Conservation (phyloP, 2,329 filamentous ascomycete species). For the Paracamarosporium sp. region DNA sequence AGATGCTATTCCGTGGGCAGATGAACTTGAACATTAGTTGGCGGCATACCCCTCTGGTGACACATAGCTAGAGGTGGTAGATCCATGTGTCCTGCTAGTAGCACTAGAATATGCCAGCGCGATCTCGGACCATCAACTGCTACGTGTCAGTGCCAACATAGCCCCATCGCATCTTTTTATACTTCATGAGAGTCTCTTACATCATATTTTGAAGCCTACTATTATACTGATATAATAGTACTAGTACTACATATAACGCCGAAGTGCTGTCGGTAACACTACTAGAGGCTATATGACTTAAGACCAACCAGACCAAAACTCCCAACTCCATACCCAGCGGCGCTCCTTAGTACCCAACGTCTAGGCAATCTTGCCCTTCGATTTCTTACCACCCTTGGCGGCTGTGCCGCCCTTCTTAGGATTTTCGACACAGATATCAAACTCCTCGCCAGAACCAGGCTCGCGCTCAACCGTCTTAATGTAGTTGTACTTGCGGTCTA, state of each 20-base stretch:
- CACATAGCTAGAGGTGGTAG: no score
- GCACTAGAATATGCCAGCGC: no score
- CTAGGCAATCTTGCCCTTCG: background rate
- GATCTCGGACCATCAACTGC: no score
- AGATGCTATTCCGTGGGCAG: no score
- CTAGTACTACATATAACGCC: background rate
- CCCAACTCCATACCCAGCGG: background rate
- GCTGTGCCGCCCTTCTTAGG: background rate
- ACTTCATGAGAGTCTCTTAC: no score
- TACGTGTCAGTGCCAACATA: no score
- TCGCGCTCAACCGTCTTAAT: slow-evolving; percentile 6
- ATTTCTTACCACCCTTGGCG: background rate
- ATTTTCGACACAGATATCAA: background rate
- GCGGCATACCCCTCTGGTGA: no score
- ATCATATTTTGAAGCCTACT: background rate
- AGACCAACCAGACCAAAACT: background rate
- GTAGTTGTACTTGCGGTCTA: slow-evolving; percentile 9
- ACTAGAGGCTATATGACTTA: background rate
- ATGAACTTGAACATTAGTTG: no score
- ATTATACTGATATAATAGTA: background rate
- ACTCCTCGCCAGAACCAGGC: slow-evolving; percentile 4
- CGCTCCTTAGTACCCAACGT: background rate
- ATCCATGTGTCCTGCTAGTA: no score
- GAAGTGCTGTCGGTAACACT: background rate
- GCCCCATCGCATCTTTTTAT: no score